Evolutionary conservation across 306 rosid genomes (phyloP), one percentile per base, ranked within the genome.

Genomic region (Medicago lupulina): DNA sequence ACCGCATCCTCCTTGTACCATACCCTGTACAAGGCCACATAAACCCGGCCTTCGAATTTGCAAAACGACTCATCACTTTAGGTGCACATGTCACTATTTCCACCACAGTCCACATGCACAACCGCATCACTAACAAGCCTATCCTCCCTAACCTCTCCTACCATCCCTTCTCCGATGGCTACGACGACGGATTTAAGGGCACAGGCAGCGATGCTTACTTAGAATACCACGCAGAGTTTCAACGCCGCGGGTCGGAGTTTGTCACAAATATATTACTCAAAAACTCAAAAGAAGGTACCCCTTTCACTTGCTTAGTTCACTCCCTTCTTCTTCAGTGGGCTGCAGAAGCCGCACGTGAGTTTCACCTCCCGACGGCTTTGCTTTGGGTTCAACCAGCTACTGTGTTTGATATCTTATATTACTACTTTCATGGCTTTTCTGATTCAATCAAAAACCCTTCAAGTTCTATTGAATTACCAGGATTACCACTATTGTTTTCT

Each of bases 21-120:
- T 82, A 54, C 60, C 84, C 86, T 0, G 65, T 50, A 0, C 90
- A 81, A 62, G 87, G 93, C 51, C 87, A 83, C 55, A 40, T 89
- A 61, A 89, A 86, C 79, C 90, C 87, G 0, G n/a, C 81, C 4
- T 84, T 89, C 71, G 79, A 83, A 3, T 53, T 86, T 2, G 79
- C 89, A 68, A 81, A 70, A 49, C 41, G 61, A 38, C 88, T 89
- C 51, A 63, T 67, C 13, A 2, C 16, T 19, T 36, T 66, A 21
- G 85, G 88, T 3, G 73, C 63, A 3, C 76, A 54, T 0, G 93
- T 87, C n/a, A 87, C 93, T 9, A 11, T 80, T 1, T 70, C 81
- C 2, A 81, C 78, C 41, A 70, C 79, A 21, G 2, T 75, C 49
- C 49, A 46, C 23, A 70, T 78, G 63, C 72, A 43, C 67, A 84